These are phyloP conservation scores for Raffaelea arxii DNA, from an alignment of 2,329 filamentous ascomycete genomes.

Conservation along the genomic window DNA sequence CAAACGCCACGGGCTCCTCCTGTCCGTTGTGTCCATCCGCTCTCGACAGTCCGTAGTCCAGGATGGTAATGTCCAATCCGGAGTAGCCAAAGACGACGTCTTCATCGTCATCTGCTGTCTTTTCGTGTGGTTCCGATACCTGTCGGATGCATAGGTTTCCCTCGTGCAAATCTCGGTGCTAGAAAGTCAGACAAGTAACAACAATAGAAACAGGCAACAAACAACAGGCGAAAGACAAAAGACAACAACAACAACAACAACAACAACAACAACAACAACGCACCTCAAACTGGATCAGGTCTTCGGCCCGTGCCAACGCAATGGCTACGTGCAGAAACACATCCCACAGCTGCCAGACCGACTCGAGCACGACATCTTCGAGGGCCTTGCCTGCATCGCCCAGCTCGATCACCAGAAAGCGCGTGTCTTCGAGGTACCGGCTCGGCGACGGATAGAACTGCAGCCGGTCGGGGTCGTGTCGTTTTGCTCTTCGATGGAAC, in stretches of 20 bases:
- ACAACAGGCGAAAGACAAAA: background rate
- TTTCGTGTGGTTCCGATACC: conserved; percentile 23
- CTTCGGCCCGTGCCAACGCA: conserved; percentile 50
- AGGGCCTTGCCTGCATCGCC: conserved; percentile 52
- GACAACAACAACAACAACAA: background rate
- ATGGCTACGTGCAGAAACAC: conserved; percentile 51
- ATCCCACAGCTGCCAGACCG: conserved; percentile 49
- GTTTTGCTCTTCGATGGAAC: conserved; percentile 44
- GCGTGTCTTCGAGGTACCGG: conserved; percentile 46
- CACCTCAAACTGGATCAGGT: conserved; percentile 50
- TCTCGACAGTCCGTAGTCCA: conserved; percentile 56
- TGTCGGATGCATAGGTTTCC: conserved; percentile 52
- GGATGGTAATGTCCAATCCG: conserved; percentile 52
- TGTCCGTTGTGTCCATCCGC: conserved; percentile 23
- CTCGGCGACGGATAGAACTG: conserved; percentile 55
- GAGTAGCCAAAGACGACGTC: conserved; percentile 44
- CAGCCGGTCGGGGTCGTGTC: conserved; percentile 43
- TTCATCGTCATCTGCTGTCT: conserved; percentile 18
- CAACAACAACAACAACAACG: background rate
- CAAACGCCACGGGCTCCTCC: conserved; percentile 36
- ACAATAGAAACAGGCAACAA: background rate
- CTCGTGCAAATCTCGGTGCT: conserved; percentile 58
- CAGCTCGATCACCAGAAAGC: conserved; percentile 52
- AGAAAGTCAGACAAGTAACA: background rate
- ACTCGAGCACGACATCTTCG: conserved; percentile 44